These are phyloP conservation scores for Brachypodium distachyon DNA, from an alignment of 202 grass and related monocot genomes.

Conservation along the genomic window DNA sequence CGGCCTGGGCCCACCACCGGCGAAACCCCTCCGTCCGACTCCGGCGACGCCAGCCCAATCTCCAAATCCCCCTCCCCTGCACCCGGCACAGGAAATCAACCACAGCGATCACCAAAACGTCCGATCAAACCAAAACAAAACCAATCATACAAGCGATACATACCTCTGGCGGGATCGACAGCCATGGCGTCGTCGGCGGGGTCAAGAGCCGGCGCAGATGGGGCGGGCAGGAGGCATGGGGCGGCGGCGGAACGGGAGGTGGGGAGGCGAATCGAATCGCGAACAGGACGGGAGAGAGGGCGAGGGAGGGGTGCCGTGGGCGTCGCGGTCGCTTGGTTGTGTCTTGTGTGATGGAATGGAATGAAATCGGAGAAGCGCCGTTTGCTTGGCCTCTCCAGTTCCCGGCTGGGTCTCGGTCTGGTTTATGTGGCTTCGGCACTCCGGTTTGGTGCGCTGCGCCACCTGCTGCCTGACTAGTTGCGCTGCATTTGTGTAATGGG, in stretches of 20 bases:
- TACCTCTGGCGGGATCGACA: slow-evolving; percentile 38
- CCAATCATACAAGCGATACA: neutral
- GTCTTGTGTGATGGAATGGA: neutral
- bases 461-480: slow-evolving; percentile 17
- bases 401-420: no score
- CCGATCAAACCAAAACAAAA: neutral
- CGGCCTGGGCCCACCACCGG: neutral
- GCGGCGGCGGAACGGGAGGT: slow-evolving; percentile 27
- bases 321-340: neutral
- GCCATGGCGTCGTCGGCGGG: slow-evolving; percentile 34
- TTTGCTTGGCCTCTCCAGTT: neutral
- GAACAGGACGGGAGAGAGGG: slow-evolving; percentile 9
- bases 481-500: slow-evolving; percentile 28
- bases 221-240: slow-evolving; percentile 17
- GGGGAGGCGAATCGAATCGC: slow-evolving; percentile 21
- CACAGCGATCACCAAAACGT: neutral
- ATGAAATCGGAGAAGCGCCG: neutral
- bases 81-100: neutral
- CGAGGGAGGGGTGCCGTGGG: slow-evolving; percentile 1
- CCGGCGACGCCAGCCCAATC: slow-evolving; percentile 37
- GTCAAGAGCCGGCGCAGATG: neutral
- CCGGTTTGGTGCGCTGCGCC: slow-evolving; percentile 13
- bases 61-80: slow-evolving; percentile 50
- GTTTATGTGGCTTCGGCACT: slow-evolving; percentile 22
- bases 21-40: neutral